Conservation (phyloP, 2,329 filamentous ascomycete genomes). For the Fusarium siculi region DNA sequence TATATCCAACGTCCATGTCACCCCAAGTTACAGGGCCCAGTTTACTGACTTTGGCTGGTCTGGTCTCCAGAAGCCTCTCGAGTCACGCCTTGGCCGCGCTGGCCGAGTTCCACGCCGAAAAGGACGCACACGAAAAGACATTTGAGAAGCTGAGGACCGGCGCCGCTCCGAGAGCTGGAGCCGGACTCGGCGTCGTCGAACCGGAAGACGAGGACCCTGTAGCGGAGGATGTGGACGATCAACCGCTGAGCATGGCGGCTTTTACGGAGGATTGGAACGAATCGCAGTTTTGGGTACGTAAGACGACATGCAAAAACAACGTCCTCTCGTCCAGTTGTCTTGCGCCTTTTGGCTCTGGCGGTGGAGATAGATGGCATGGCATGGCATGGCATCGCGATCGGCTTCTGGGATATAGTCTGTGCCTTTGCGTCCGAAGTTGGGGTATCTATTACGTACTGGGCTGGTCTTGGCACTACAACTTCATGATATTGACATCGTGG, state of each 20-base stretch:
- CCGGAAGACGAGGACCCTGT: constrained; percentile 43
- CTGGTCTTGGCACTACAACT: constrained; percentile 24
- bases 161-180: constrained; percentile 27
- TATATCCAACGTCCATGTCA: neutral
- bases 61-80: constrained; percentile 63
- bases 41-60: constrained; percentile 16
- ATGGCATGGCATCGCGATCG: constrained; percentile 31
- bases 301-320: constrained; percentile 1
- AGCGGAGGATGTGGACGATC: constrained; percentile 56
- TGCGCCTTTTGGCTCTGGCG: neutral
- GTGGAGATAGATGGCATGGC: constrained; percentile 38
- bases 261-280: constrained; percentile 87
- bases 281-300: constrained; percentile 81
- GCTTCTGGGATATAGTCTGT: constrained; percentile 16
- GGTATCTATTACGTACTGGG: constrained; percentile 40
- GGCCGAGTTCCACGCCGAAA: constrained; percentile 78
- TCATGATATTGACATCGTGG: constrained; percentile 29
- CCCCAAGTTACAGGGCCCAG: neutral
- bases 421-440: constrained; percentile 11
- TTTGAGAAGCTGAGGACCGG: constrained; percentile 69
- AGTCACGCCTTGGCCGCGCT: constrained; percentile 74
- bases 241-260: constrained; percentile 68
- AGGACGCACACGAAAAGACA: constrained; percentile 71
- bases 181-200: constrained; percentile 53
- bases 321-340: constrained; percentile 10